Base-by-base conservation (phyloP, 2,329 filamentous ascomycete genomes). In the Delphinella strobiligena region DNA sequence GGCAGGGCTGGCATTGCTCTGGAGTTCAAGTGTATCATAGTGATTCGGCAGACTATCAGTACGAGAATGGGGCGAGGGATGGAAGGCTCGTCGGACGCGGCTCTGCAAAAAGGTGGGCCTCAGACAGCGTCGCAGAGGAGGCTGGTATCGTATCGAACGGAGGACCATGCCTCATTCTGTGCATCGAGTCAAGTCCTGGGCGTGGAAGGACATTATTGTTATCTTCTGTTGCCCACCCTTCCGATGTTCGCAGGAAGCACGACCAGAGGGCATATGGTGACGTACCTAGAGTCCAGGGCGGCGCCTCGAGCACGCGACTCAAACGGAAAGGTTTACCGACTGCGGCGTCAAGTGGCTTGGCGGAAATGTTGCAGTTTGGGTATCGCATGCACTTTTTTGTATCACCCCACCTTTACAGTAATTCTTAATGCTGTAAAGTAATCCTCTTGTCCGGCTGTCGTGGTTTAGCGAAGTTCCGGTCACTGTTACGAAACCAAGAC, bases 11-110 rank as follows among this genome's bases (percentile, higher is more conserved):
- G 89, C 88, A 47, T 73, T 72, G 31, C 71, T 68, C 0, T 74
- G 63, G n/a, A 98, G 61, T 31, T 80, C 74, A 37, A 98, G 72
- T 31, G 80, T 78, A 52, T 89, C 82, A 61, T 98, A 98, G 64
- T 93, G 82, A 45, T 78, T 86, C 50, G 60, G 54, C 19, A 61
- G 51, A 45, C 49, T 51, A 40, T 59, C 55, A 53, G 54, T 56
- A 45, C 42, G 56, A 35, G 37, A 54, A 38, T 45, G 43, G 10
- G 59, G 39, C 14, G 64, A 66, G 43, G 61, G 62, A 56, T 72
- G 69, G 50, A 76, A 72, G 40, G 34, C 12, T 24, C 42, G 34
- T 10, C 18, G 31, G 22, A 7, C 27, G 36, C 12, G 15, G 29
- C 4, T 16, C 29, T 14, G 31, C 30, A 36, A 14, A 18, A 29